Evolutionary conservation across 306 rosid genomes (phyloP), one percentile per base, ranked within the genome.

Genomic region (Cucurbita ficifolia): DNA sequence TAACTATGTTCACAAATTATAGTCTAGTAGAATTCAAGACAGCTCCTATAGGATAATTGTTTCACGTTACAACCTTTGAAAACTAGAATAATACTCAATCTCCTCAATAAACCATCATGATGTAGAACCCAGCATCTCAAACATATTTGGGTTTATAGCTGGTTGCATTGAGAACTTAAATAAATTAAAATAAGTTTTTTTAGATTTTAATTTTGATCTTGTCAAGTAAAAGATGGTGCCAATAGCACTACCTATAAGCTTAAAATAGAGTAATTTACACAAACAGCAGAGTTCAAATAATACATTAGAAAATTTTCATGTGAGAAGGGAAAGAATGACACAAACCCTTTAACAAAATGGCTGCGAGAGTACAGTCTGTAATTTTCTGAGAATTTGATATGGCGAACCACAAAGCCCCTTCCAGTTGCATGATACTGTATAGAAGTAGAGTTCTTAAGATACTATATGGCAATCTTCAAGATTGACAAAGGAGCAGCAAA

Each of bases 331-430:
- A 70, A 79, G 70, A 74, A 73, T 52, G 72, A 78, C 17, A 29
- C 85, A 77, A 59, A 93, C 98, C 92, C 98, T 85, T 90, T 90
- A 40, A 89, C 92, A 85, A 94, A 94, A 85, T 94, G 98, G 82
- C 98, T 94, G 78, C 98, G 97, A 24, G 97, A 90, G 79, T 94
- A 94, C 51, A 94, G 88, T 83, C 98, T 84, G 84, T 94, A 94
- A 72, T 94, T 94, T 84, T 88, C 98, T 0, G 98, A 82, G 81
- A 90, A 94, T 77, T 90, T 94, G 68, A 90, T 86, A 76, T 94
- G 98, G 35, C 92, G 89, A 75, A 94, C 98, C 53, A 94, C 97
- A 85, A 94, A 90, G 19, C 97, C 98, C 62, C 98, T 87, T 11
- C 97, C 97, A 67, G 98, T 94, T 61, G 98, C 97, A 86, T 89